Percentiles rank a stretch among this genome's conserved stretches.
phyloP scores from a whole-genome alignment of 345 rosid genomes.

The Arabidopsis arenosa region DNA sequence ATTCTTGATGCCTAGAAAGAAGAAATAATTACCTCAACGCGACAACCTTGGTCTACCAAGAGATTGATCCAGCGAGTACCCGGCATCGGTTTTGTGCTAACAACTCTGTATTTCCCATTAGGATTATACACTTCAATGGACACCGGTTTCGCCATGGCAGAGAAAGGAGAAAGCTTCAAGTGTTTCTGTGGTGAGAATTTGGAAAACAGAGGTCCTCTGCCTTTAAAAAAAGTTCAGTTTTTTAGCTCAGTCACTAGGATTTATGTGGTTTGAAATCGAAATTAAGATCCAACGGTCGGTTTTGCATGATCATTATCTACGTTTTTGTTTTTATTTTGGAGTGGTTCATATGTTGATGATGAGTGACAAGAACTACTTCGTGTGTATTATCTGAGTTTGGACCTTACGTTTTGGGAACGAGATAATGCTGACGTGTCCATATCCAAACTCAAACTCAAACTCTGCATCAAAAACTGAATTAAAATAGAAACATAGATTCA shows the following conservation, averaged over 20 bases:
- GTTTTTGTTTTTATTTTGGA: slow-evolving; percentile 10
- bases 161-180: not conserved
- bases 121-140: slow-evolving; percentile 94
- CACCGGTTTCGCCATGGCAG: slow-evolving; percentile 86
- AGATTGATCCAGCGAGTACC: slow-evolving; percentile 99
- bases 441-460: slow-evolving; percentile 9
- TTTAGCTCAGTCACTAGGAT: slow-evolving; percentile 17
- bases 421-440: slow-evolving; percentile 49
- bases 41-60: slow-evolving; percentile 84
- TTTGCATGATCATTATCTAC: slow-evolving; percentile 29
- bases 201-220: not conserved
- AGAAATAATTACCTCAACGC: slow-evolving; percentile 70
- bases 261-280: slow-evolving; percentile 39
- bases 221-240: slow-evolving; percentile 18
- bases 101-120: slow-evolving; percentile 86
- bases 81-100: slow-evolving; percentile 97
- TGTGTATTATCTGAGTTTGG: slow-evolving; percentile 38
- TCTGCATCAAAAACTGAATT: slow-evolving; percentile 20
- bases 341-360: slow-evolving; percentile 9
- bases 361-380: slow-evolving; percentile 15
- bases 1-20: slow-evolving; percentile 5
- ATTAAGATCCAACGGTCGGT: slow-evolving; percentile 41
- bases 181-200: slow-evolving; percentile 25
- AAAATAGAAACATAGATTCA: not conserved
- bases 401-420: slow-evolving; percentile 40